Base-by-base conservation (phyloP, 495 filamentous ascomycete species). In the Podospora anserina region DNA sequence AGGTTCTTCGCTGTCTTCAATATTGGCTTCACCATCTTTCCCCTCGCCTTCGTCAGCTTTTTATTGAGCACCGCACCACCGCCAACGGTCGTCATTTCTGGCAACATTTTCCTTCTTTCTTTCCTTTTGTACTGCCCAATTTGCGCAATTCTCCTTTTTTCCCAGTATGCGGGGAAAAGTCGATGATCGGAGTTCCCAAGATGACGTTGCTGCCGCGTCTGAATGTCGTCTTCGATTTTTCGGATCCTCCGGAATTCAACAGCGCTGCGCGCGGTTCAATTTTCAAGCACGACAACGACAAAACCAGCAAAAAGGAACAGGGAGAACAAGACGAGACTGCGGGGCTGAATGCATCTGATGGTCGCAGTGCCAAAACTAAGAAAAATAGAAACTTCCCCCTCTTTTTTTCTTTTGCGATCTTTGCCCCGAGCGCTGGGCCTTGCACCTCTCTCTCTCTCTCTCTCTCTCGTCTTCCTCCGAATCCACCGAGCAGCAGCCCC, bases 1-100 rank as follows among this genome's bases (percentile, higher is more conserved):
- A 85, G 72, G 75, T 85, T 86, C 73, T 84, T 81, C 23, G 86
- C 73, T 49, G 86, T 86, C 73, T 84, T 81, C 23, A 87, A 74
- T 49, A 87, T 86, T 9, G 85, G 85, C 74, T 87, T 86, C 65
- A 86, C 82, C 60, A 78, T 78, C 64, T 76, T 81, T 26, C 71
- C 72, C 69, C 75, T 75, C 57, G 76, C 74, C 71, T 83, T 84
- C 71, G 72, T 78, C 67, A 82, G 75, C 73, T 81, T 84, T 69
- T 72, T 76, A 13, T 49, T 49, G 39, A 49, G 39, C 65, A 66
- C 73, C 23, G 69, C 69, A 16, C 65, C 70, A 20, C 67, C 74
- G 9, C 75, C 72, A 44, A 78, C 73, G 13, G 79, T 79, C 57
- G 80, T 75, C 82, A 83, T 83, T 66, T 32, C 68, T 57, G 20